phyloP scores from a whole-genome alignment of 306 rosid genomes.

The Benincasa hispida region DNA sequence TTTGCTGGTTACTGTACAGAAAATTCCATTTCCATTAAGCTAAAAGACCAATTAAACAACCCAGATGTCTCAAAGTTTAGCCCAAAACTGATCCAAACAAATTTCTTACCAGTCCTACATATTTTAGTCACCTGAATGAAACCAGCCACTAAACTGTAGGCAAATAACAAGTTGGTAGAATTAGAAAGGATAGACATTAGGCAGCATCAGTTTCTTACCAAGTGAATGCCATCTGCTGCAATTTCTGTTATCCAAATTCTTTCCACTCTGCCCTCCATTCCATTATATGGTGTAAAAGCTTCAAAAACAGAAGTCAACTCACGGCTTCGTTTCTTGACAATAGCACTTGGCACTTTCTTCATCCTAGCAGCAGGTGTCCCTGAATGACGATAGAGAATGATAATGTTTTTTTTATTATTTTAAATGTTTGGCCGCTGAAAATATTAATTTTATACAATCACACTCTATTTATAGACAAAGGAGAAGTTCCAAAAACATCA shows the following conservation, averaged over 20 bases:
- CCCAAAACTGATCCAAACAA: background rate
- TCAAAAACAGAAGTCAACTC: slow-evolving; percentile 82
- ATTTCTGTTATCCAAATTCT: slow-evolving; percentile 93
- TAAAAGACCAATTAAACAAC: too few relatives aligned
- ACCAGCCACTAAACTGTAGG: background rate
- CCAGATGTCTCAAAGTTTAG: too few relatives aligned
- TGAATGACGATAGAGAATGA: slow-evolving; percentile 10
- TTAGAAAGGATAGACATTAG: background rate
- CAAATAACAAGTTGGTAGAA: background rate
- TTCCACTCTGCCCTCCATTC: slow-evolving; percentile 86
- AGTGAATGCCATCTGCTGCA: slow-evolving; percentile 84
- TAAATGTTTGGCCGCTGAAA: background rate
- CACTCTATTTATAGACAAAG: background rate
- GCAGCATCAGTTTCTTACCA: slow-evolving; percentile 36
- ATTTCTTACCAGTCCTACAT: background rate
- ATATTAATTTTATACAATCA: background rate
- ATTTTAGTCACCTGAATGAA: background rate
- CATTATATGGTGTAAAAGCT: slow-evolving; percentile 72
- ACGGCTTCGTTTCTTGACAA: slow-evolving; percentile 91
- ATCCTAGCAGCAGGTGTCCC: slow-evolving; percentile 99
- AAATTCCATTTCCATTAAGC: too few relatives aligned
- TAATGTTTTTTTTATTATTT: background rate
- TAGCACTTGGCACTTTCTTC: slow-evolving; percentile 84
- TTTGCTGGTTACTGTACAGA: too few relatives aligned
- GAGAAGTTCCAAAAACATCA: background rate